Conservation (phyloP, 768 basidiomycete species). For the Pleurotus sapidus region DNA sequence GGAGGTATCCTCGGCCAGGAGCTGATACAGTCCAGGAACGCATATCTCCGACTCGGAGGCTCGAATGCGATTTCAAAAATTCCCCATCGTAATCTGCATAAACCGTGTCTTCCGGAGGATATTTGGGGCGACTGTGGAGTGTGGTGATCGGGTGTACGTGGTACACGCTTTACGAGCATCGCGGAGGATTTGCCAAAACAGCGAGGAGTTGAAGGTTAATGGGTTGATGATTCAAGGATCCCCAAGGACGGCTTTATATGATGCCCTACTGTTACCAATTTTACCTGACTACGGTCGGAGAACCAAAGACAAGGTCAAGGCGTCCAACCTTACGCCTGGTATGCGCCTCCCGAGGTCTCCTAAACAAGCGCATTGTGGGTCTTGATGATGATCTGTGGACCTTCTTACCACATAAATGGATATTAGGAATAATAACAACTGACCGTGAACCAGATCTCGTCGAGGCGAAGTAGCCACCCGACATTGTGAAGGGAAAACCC, state of each 20-base stretch:
- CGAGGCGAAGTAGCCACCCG: too few relatives aligned
- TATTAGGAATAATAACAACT: too few relatives aligned
- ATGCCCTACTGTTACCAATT: neutral
- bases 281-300: slow-evolving; percentile 3
- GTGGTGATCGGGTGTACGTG: neutral
- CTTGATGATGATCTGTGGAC: neutral
- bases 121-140: neutral
- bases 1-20: slow-evolving; percentile 6
- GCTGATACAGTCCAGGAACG: neutral
- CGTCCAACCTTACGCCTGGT: slow-evolving; percentile 1
- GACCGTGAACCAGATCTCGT: too few relatives aligned
- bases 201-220: neutral
- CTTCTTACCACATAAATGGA: neutral
- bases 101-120: neutral
- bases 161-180: neutral
- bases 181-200: neutral
- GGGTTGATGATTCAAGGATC: too few relatives aligned
- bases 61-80: slow-evolving; percentile 34
- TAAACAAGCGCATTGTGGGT: slow-evolving; percentile 4
- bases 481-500: too few relatives aligned
- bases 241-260: neutral
- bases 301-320: slow-evolving; percentile 2
- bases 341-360: slow-evolving; percentile 6
- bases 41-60: neutral
- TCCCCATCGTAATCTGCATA: slow-evolving; percentile 26